These are phyloP conservation scores for Yarrowia sp. DNA, from an alignment of 805 yeast species.

Conservation along the genomic window DNA sequence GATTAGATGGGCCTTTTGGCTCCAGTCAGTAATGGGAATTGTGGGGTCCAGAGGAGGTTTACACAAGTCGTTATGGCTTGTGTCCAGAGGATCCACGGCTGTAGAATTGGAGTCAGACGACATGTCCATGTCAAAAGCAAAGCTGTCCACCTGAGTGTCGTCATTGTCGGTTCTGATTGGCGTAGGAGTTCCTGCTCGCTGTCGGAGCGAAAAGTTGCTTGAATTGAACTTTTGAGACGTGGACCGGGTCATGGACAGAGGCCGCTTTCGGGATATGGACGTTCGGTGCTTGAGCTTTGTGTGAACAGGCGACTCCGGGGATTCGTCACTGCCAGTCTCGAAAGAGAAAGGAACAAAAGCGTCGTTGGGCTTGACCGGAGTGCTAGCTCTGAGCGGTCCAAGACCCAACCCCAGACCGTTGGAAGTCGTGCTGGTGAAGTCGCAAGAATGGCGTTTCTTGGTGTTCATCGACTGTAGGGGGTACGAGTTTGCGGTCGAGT, in stretches of 20 bases:
- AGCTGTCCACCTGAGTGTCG: background rate
- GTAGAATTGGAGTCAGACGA: background rate
- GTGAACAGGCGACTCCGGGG: background rate
- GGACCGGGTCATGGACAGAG: slow-evolving; percentile 13
- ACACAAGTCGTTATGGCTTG: background rate
- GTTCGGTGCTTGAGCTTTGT: background rate
- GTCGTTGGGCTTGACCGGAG: background rate
- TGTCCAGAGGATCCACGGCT: slow-evolving; percentile 13
- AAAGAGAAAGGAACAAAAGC: slow-evolving; percentile 4
- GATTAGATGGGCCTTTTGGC: slow-evolving; percentile 12
- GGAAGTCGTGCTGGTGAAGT: background rate
- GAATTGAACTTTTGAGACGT: slow-evolving; percentile 16
- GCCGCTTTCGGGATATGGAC: background rate
- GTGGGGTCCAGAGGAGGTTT: background rate
- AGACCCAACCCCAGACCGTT: background rate
- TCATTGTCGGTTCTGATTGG: background rate
- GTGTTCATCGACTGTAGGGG: slow-evolving; percentile 10
- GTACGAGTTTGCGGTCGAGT: background rate
- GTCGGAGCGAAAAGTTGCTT: background rate
- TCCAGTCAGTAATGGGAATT: slow-evolving; percentile 24
- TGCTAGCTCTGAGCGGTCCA: background rate
- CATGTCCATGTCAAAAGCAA: background rate
- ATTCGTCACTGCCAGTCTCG: slow-evolving; percentile 1
- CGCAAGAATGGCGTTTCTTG: slow-evolving; percentile 11
- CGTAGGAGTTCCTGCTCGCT: slow-evolving; percentile 1